phyloP scores from a whole-genome alignment of 306 rosid species.

The Citrullus colocynthis region DNA sequence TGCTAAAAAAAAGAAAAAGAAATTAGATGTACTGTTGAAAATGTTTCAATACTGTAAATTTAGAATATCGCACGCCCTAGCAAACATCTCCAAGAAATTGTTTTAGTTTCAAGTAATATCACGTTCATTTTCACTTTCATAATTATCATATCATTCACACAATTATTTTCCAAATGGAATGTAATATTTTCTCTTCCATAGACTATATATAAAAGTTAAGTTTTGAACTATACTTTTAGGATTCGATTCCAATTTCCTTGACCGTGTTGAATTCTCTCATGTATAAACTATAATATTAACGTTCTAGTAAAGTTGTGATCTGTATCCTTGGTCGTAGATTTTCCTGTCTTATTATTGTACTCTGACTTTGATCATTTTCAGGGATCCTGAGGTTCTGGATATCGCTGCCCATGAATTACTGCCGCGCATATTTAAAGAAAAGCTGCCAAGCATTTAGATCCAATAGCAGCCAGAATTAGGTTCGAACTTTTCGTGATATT shows the following conservation, averaged over 20 bases:
- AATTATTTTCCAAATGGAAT: neutral
- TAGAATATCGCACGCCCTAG: neutral
- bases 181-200: neutral
- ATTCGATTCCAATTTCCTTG: neutral
- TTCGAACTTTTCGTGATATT: neutral
- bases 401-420: slow-evolving; percentile 67
- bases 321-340: neutral
- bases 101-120: neutral
- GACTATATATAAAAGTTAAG: neutral
- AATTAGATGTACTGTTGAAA: no score
- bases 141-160: neutral
- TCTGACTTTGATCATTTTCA: slow-evolving; percentile 10
- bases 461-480: neutral
- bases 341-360: neutral
- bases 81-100: neutral
- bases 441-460: slow-evolving; percentile 1
- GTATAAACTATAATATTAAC: neutral
- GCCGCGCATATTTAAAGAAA: slow-evolving; percentile 59
- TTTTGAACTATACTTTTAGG: neutral
- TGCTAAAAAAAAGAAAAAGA: neutral
- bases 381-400: slow-evolving; percentile 87
- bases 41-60: neutral
- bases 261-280: neutral
- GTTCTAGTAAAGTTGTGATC: neutral
- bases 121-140: neutral